A percentile compares a stretch with the other conserved stretches of the same genome.
These are phyloP conservation scores for Aureobasidium vineae DNA, from an alignment of 2,329 filamentous ascomycete genomes.

Conservation along the genomic window DNA sequence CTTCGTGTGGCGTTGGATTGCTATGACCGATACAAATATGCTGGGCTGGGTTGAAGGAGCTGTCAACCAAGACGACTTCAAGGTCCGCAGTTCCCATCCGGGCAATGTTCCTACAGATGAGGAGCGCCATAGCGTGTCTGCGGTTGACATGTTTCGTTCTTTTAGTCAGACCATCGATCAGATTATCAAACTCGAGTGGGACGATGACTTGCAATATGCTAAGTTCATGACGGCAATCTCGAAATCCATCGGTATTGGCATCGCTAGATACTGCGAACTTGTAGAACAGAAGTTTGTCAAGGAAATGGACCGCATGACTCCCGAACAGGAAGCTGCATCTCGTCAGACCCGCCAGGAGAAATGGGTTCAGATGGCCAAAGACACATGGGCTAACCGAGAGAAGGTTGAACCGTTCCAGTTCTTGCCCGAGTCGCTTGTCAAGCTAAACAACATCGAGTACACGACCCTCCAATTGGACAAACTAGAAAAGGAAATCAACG, in stretches of 20 bases:
- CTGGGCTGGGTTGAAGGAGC: slow-evolving; percentile 84
- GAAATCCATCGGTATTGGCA: slow-evolving; percentile 76
- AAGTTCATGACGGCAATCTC: slow-evolving; percentile 95
- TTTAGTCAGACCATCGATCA: slow-evolving; percentile 92
- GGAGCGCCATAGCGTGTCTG: slow-evolving; percentile 86
- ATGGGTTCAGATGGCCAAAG: slow-evolving; percentile 89
- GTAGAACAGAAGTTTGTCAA: slow-evolving; percentile 79
- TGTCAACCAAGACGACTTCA: slow-evolving; percentile 85
- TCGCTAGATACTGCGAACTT: slow-evolving; percentile 87
- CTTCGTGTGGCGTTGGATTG: slow-evolving; percentile 96
- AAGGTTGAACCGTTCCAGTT: slow-evolving; percentile 97
- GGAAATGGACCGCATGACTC: slow-evolving; percentile 91
- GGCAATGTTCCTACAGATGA: slow-evolving; percentile 64
- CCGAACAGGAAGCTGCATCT: slow-evolving; percentile 77
- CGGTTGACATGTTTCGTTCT: slow-evolving; percentile 88
- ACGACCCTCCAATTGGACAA: slow-evolving; percentile 89
- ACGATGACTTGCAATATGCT: slow-evolving; percentile 88
- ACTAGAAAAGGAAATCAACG: slow-evolving; percentile 84
- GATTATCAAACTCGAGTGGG: slow-evolving; percentile 83
- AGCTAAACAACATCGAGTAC: slow-evolving; percentile 96
- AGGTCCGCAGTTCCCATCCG: slow-evolving; percentile 61
- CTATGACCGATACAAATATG: slow-evolving; percentile 73
- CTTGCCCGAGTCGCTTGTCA: slow-evolving; percentile 93
- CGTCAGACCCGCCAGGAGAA: slow-evolving; percentile 84
- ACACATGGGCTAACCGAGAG: slow-evolving; percentile 87